Conservation (phyloP, 2,329 filamentous ascomycete genomes). For the Thelonectria blattea region DNA sequence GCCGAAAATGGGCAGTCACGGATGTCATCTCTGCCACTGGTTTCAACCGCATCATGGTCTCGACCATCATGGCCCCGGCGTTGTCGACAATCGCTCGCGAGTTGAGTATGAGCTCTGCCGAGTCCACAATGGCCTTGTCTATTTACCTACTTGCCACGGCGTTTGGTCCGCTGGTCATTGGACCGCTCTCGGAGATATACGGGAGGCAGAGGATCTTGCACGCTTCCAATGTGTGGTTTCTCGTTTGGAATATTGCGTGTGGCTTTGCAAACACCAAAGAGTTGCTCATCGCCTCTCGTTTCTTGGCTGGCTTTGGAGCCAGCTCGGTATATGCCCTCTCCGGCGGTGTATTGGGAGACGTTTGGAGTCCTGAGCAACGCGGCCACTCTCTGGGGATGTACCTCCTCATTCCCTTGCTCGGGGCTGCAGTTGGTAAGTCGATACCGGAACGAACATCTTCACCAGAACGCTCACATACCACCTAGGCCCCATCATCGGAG, state of each 20-base stretch:
- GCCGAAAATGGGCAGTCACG: conserved; percentile 56
- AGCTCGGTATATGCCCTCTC: conserved; percentile 53
- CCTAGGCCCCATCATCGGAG: conserved; percentile 47
- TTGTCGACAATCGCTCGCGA: conserved; percentile 56
- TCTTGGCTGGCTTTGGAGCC: conserved; percentile 56
- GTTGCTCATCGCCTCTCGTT: conserved; percentile 51
- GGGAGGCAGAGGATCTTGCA: conserved; percentile 52
- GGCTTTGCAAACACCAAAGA: conserved; percentile 48
- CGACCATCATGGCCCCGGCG: conserved; percentile 59
- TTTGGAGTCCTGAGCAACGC: conserved; percentile 53
- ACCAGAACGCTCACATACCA: background rate
- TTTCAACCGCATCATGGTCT: conserved; percentile 58
- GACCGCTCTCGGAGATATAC: conserved; percentile 55
- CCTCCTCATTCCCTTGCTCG: conserved; percentile 48
- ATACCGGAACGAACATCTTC: background rate
- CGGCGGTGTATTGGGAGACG: conserved; percentile 54
- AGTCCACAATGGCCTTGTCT: conserved; percentile 55
- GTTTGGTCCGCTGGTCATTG: conserved; percentile 51
- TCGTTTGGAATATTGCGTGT: conserved; percentile 56
- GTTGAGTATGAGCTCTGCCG: conserved; percentile 54
- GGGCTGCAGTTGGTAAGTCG: conserved; percentile 44
- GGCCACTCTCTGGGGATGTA: conserved; percentile 49
- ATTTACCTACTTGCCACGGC: conserved; percentile 52
- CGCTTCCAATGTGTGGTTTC: conserved; percentile 54
- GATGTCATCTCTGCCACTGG: conserved; percentile 55